Percentiles rank a stretch among this genome's conserved stretches.
These are phyloP conservation scores for Metschnikowia similis DNA, from an alignment of 805 yeast species.

Conservation along the genomic window DNA sequence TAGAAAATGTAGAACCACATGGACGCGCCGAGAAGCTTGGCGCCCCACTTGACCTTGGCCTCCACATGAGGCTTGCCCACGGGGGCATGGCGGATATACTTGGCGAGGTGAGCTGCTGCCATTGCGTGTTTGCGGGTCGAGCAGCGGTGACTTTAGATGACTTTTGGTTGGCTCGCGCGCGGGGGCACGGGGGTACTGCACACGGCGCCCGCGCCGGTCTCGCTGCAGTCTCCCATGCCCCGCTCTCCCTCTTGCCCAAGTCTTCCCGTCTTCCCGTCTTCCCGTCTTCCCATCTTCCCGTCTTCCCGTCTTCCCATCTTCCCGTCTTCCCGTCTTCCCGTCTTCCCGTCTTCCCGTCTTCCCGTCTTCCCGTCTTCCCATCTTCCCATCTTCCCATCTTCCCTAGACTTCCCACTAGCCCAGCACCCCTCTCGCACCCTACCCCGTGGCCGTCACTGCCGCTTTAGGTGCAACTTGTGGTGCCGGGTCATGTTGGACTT, in stretches of 20 bases:
- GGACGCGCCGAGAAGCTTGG: conserved; percentile 72
- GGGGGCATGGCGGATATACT: conserved; percentile 52
- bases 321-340: no score
- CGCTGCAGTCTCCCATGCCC: background rate
- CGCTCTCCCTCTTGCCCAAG: background rate
- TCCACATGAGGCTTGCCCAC: conserved; percentile 66
- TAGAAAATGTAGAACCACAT: conserved; percentile 89
- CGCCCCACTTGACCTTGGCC: conserved; percentile 51
- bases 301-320: no score
- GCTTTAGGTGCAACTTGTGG: conserved; percentile 53
- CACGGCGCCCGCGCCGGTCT: no score
- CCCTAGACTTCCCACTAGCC: no score
- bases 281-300: no score
- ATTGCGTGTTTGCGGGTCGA: conserved; percentile 17
- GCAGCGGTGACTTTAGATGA: background rate
- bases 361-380: no score
- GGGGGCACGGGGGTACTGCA: conserved; percentile 7
- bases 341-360: no score
- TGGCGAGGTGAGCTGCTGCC: conserved; percentile 42
- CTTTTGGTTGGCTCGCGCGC: conserved; percentile 14
- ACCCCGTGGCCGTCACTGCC: conserved; percentile 5
- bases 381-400: no score
- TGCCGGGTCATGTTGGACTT: conserved; percentile 82
- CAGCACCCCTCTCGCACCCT: no score
- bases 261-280: no score